Evolutionary conservation across 1,284 basidiomycete genomes (phyloP).

Genomic region (Cystobasidium pallidum): DNA sequence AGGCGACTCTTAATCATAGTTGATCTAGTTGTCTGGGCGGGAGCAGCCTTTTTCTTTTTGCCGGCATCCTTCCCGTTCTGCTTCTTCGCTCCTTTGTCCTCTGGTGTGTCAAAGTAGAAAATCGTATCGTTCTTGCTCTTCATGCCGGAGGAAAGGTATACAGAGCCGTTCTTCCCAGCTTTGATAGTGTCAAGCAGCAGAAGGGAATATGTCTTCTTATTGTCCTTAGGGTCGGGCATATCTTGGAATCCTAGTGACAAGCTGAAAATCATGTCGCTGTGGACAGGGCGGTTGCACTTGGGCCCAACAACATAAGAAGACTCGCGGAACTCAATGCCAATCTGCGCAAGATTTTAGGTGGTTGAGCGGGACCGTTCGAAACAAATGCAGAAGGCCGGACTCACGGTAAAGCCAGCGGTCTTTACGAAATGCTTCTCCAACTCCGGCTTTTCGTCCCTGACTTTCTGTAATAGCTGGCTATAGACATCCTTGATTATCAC

Average conservation of each 20-base stretch:
- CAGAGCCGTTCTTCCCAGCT: constrained; percentile 69
- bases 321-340: constrained; percentile 92
- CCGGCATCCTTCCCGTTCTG: constrained; percentile 62
- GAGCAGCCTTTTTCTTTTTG: constrained; percentile 46
- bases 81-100: constrained; percentile 63
- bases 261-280: constrained; percentile 82
- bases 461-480: constrained; percentile 70
- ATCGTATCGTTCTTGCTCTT: constrained; percentile 82
- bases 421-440: constrained; percentile 84
- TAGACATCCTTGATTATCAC: constrained; percentile 77
- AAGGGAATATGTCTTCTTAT: constrained; percentile 83
- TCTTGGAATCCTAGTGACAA: constrained; percentile 82
- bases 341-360: constrained; percentile 61
- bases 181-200: constrained; percentile 87
- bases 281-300: constrained; percentile 75
- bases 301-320: constrained; percentile 76
- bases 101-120: constrained; percentile 70
- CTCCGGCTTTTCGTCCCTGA: constrained; percentile 77
- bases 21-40: constrained; percentile 36
- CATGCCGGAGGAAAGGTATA: constrained; percentile 78
- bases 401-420: constrained; percentile 78
- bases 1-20: constrained; percentile 66
- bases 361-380: not conserved
- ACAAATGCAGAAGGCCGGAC: constrained; percentile 19
- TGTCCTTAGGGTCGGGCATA: constrained; percentile 68